Evolutionary conservation across 75 land plant genomes (phyloP).

Genomic region (Pinus albicaulis): DNA sequence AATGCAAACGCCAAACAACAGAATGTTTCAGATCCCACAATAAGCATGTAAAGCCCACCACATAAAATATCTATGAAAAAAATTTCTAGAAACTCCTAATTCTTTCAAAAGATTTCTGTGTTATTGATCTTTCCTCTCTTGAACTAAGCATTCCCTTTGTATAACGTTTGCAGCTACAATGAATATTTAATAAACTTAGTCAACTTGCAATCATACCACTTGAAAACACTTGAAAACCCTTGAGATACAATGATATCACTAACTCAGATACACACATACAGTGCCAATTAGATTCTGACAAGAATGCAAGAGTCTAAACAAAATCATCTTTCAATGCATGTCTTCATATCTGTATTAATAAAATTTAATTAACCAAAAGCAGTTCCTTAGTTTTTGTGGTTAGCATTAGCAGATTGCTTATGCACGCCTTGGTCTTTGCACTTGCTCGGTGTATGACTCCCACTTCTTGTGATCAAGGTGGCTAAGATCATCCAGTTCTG

Average conservation of each 20-base stretch:
- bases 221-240: background rate
- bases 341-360: background rate
- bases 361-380: background rate
- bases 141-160: background rate
- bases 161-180: background rate
- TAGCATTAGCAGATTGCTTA: background rate
- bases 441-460: slow-evolving; percentile 58
- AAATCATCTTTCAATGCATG: background rate
- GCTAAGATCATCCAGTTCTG: slow-evolving; percentile 75
- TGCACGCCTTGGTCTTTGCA: background rate
- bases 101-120: too few relatives aligned
- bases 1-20: too few relatives aligned
- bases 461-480: slow-evolving; percentile 70
- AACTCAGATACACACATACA: background rate
- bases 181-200: background rate
- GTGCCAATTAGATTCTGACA: background rate
- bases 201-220: background rate
- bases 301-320: background rate
- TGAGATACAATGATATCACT: background rate
- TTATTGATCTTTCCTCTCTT: background rate
- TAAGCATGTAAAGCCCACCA: too few relatives aligned
- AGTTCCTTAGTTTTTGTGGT: background rate
- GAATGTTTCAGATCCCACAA: too few relatives aligned
- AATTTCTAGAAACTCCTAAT: too few relatives aligned
- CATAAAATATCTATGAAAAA: too few relatives aligned